phyloP scores from a whole-genome alignment of 2,329 filamentous ascomycete species.

The Ophiostoma australiae region DNA sequence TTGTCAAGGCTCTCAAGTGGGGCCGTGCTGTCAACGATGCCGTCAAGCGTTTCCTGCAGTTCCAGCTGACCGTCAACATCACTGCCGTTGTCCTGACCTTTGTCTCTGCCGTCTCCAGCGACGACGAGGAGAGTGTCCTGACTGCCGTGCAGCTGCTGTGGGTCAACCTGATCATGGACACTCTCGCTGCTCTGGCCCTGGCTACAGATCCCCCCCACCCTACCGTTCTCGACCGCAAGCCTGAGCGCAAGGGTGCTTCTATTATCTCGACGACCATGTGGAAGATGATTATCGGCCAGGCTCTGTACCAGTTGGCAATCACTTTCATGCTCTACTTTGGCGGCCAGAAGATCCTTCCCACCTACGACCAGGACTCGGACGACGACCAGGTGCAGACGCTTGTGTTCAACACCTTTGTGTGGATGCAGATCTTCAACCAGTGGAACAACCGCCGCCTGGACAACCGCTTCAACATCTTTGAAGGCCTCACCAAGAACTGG shows the following conservation, averaged over 20 bases:
- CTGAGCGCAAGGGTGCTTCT: conserved; percentile 51
- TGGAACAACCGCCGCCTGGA: conserved; percentile 95
- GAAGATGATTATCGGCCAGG: conserved; percentile 98
- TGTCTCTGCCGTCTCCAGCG: conserved; percentile 72
- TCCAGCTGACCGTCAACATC: conserved; percentile 83
- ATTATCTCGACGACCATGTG: conserved; percentile 89
- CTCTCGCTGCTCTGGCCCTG: conserved; percentile 80
- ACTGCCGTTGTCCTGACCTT: conserved; percentile 86
- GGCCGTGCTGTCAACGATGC: conserved; percentile 72
- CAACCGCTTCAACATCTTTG: conserved; percentile 93
- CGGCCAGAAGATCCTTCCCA: conserved; percentile 34
- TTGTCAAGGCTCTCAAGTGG: conserved; percentile 78
- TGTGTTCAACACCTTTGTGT: conserved; percentile 97
- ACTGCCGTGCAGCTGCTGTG: conserved; percentile 88
- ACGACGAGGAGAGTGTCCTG: conserved; percentile 66
- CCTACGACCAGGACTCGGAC: conserved; percentile 38
- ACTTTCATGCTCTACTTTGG: conserved; percentile 73
- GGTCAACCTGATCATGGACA: conserved; percentile 98
- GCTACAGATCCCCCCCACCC: conserved; percentile 86
- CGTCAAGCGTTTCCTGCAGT: conserved; percentile 71
- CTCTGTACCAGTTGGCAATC: conserved; percentile 77
- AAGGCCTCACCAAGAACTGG: conserved; percentile 75
- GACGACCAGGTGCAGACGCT: conserved; percentile 63
- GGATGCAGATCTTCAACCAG: conserved; percentile 99
- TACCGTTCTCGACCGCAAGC: conserved; percentile 72